These are phyloP conservation scores for Elsinoe necatrix DNA, from an alignment of 2,329 filamentous ascomycete species.

Conservation along the genomic window DNA sequence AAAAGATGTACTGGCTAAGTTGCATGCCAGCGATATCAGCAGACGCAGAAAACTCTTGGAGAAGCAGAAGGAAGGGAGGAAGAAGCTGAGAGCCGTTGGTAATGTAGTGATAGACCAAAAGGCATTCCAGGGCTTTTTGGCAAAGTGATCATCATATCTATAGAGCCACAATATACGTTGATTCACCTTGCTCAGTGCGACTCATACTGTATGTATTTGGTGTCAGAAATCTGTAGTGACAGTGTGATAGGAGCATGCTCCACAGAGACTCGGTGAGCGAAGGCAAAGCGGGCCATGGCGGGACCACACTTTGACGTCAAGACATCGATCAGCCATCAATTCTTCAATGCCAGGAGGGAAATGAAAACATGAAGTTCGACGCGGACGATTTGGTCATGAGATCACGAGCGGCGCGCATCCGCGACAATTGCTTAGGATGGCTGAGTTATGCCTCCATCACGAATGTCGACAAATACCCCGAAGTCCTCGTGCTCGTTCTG, in stretches of 20 bases:
- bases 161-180: too few relatives aligned
- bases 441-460: background rate
- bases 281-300: background rate
- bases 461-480: too few relatives aligned
- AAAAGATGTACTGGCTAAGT: conserved; percentile 87
- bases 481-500: background rate
- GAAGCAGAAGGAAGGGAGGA: conserved; percentile 92
- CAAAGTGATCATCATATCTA: conserved; percentile 48
- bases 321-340: background rate
- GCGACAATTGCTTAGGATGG: background rate
- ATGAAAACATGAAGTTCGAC: background rate
- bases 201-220: too few relatives aligned
- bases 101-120: conserved; percentile 96
- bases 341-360: background rate
- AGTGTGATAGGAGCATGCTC: background rate
- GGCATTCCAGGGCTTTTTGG: conserved; percentile 87
- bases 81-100: conserved; percentile 70
- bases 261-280: background rate
- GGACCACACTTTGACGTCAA: conserved; percentile 9
- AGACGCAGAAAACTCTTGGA: conserved; percentile 80
- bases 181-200: too few relatives aligned
- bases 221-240: background rate
- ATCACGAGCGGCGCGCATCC: background rate
- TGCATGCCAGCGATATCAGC: conserved; percentile 83
- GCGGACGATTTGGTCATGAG: background rate